These are phyloP conservation scores for Paraconiothyrium brasiliense DNA, from an alignment of 2,329 filamentous ascomycete species.

Conservation along the genomic window DNA sequence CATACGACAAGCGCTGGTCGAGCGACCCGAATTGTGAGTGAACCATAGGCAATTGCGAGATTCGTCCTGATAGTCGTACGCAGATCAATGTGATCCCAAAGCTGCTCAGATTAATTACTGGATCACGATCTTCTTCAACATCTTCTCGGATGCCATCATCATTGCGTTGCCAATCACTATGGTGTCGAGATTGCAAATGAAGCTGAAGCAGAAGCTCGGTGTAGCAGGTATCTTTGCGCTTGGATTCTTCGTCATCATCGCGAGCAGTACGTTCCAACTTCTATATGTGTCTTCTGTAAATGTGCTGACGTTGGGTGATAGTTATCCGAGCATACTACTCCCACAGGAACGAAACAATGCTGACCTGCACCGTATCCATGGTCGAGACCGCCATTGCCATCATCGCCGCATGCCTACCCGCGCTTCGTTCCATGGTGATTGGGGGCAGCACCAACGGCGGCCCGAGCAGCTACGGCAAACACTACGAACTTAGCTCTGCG, in stretches of 20 bases:
- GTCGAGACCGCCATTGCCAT: constrained; percentile 49
- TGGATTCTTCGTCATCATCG: constrained; percentile 34
- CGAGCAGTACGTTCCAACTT: constrained; percentile 28
- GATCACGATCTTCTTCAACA: constrained; percentile 36
- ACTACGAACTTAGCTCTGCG: constrained; percentile 34
- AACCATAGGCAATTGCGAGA: neutral
- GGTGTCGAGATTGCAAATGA: constrained; percentile 35
- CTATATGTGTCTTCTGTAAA: neutral
- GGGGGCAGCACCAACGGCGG: constrained; percentile 27
- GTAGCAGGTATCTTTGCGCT: constrained; percentile 35
- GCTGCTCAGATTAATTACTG: constrained; percentile 33
- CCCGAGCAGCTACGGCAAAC: constrained; percentile 32
- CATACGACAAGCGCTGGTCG: constrained; percentile 42
- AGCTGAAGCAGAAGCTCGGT: constrained; percentile 33
- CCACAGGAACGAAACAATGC: constrained; percentile 30
- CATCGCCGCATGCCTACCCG: constrained; percentile 52
- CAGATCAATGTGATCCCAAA: constrained; percentile 33
- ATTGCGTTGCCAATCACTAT: constrained; percentile 34
- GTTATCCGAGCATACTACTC: constrained; percentile 36
- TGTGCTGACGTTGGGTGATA: constrained; percentile 18
- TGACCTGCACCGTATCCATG: constrained; percentile 37
- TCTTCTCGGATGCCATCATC: constrained; percentile 32
- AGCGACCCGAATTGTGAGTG: constrained; percentile 29
- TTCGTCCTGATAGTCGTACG: constrained; percentile 16
- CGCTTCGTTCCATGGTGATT: constrained; percentile 32